A percentile compares a stretch with the other conserved stretches of the same genome.
phyloP scores from a whole-genome alignment of 257 asterid genomes.

The Gentiana macrophylla region DNA sequence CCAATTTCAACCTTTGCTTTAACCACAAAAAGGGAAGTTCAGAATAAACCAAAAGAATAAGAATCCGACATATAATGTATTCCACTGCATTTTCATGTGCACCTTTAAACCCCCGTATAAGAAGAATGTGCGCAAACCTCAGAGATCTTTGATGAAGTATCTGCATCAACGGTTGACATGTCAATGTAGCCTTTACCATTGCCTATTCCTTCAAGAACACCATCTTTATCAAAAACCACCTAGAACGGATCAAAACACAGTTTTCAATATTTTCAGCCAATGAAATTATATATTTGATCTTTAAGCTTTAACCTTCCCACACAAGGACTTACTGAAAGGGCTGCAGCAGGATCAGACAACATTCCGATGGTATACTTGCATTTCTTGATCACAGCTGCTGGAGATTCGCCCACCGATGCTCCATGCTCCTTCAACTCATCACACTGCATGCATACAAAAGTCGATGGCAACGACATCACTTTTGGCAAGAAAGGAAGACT shows the following conservation, averaged over 20 bases:
- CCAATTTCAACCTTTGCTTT: too few relatives aligned
- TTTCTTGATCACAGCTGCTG: conserved; percentile 85
- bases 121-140: conserved; percentile 33
- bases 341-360: conserved; percentile 94
- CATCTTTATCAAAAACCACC: conserved; percentile 85
- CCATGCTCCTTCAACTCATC: conserved; percentile 89
- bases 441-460: conserved; percentile 41
- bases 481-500: too few relatives aligned
- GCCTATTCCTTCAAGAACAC: conserved; percentile 74
- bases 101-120: not conserved
- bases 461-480: too few relatives aligned
- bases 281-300: not conserved
- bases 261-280: not conserved
- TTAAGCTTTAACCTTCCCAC: not conserved
- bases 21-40: too few relatives aligned
- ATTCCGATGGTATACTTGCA: conserved; percentile 94
- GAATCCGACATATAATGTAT: too few relatives aligned
- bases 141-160: conserved; percentile 77
- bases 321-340: conserved; percentile 63
- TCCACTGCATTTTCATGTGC: too few relatives aligned
- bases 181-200: conserved; percentile 85
- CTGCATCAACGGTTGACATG: conserved; percentile 98
- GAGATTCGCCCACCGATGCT: conserved; percentile 72
- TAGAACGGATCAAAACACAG: conserved; percentile 13
- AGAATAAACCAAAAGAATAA: too few relatives aligned